Base-by-base conservation (phyloP, 495 filamentous ascomycete species). In the Penicillium silybi region DNA sequence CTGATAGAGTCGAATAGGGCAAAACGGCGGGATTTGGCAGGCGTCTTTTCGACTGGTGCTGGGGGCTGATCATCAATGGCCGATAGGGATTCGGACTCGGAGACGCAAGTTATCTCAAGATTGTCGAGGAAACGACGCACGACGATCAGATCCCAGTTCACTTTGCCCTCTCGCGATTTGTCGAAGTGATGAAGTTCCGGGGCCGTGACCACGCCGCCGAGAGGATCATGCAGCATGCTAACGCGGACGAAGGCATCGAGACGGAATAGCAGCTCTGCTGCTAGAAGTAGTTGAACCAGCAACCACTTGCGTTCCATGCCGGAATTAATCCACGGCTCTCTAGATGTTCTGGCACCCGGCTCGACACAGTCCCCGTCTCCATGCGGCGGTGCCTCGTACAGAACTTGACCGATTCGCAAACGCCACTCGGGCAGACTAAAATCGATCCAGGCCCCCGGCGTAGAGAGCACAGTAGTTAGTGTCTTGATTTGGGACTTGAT, bases 381-480 rank as follows among this genome's bases (percentile, higher is more conserved):
- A 37, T 74, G 64, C 16, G 75, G 71, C n/a, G 72, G 65, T 13
- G 47, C 49, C 17, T 84, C 86, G 88, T 88, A 95, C 16, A 95
- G 71, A 52, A 93, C 67, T 59, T 93, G 89, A n/a, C 90, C 89
- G 1, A 87, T 78, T 10, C 85, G 73, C 23, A 92, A 82, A 17
- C 90, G 78, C 88, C 88, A 92, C 61, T 91, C 88, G 0, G 89
- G 81, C 20, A 85, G 70, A 38, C 85, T 86, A 58, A 95, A 90
- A 61, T 95, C 83, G 15, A 86, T 72, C 90, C 90, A 95, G 15
- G 79, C 69, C 7, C 77, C 78, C 1, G 63, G 71, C 2, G 74
- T 65, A 2, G 67, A 65, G 15, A 83, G 57, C 3, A 76, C 73
- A 8, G 67, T 66, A 13, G 73, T 65, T 20, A 83, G 45, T 3